Percentiles rank a stretch among this genome's conserved stretches.
Evolutionary conservation across 1,284 basidiomycete species (phyloP).

Genomic region (Ustilago esculenta): DNA sequence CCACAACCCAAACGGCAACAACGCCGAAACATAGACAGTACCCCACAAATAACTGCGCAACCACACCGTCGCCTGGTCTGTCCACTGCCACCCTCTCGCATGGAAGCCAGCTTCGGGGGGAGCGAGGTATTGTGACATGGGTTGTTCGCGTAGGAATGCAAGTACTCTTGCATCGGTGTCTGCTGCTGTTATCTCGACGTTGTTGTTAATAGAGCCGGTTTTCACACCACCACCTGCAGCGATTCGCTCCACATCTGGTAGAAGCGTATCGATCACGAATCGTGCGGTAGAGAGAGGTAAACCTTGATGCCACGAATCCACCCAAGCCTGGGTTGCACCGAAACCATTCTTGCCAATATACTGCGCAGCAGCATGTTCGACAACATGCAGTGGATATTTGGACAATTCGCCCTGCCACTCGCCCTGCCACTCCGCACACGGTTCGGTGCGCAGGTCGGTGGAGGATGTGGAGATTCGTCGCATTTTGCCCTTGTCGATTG

Average conservation of each 20-base stretch:
- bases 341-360: conserved; percentile 59
- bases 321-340: conserved; percentile 59
- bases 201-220: conserved; percentile 12
- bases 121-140: conserved; percentile 33
- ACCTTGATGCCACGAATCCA: conserved; percentile 47
- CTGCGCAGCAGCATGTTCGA: conserved; percentile 34
- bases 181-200: conserved; percentile 26
- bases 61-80: conserved; percentile 52
- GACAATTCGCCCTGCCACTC: conserved; percentile 25
- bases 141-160: conserved; percentile 56
- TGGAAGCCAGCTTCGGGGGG: conserved; percentile 17
- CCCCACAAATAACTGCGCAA: conserved; percentile 63
- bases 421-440: too few relatives aligned
- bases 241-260: conserved; percentile 54
- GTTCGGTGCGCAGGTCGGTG: neutral
- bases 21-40: conserved; percentile 48
- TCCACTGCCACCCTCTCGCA: conserved; percentile 57
- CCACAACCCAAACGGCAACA: conserved; percentile 53
- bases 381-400: conserved; percentile 20
- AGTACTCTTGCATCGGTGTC: conserved; percentile 55
- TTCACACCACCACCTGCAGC: conserved; percentile 27
- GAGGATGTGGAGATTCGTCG: conserved; percentile 39
- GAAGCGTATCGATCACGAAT: conserved; percentile 38
- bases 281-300: conserved; percentile 46
- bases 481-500: conserved; percentile 45